These are phyloP conservation scores for Ceratopteris richardii DNA, from an alignment of 75 land plant species.

Conservation along the genomic window DNA sequence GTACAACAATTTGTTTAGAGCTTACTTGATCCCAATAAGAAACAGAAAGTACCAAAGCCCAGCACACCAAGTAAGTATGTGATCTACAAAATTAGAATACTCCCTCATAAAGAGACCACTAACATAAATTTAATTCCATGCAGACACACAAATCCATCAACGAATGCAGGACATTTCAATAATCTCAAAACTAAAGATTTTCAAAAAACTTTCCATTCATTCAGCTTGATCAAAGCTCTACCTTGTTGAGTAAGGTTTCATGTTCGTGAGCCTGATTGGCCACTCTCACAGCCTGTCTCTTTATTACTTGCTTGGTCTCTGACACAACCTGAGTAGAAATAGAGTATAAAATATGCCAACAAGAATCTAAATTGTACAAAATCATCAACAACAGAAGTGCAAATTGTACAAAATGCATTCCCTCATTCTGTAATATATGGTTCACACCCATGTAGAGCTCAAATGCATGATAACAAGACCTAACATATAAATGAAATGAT, in stretches of 20 bases:
- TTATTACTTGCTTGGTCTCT: constrained; percentile 59
- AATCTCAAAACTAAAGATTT: background rate
- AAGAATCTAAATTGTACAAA: too few species aligned
- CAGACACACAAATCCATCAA: background rate
- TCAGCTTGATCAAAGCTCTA: constrained; percentile 2
- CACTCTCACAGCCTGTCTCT: constrained; percentile 71
- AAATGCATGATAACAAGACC: too few species aligned
- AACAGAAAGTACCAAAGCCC: constrained; percentile 91
- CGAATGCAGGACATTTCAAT: background rate
- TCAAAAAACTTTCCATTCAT: background rate
- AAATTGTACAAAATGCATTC: too few species aligned
- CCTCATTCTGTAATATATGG: too few species aligned
- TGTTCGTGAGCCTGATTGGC: constrained; percentile 92
- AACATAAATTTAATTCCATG: too few species aligned
- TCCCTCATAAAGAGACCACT: background rate
- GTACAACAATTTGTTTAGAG: background rate
- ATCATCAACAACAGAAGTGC: too few species aligned
- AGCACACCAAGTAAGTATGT: constrained; percentile 79
- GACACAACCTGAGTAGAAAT: constrained; percentile 24
- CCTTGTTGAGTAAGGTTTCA: constrained; percentile 83
- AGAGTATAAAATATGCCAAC: too few species aligned
- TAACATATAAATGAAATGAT: too few species aligned
- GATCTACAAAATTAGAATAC: constrained; percentile 42
- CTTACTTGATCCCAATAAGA: constrained; percentile 89
- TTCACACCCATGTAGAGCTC: too few species aligned